Base-by-base conservation (phyloP, 768 basidiomycete genomes). In the Boletus sensibilis region DNA sequence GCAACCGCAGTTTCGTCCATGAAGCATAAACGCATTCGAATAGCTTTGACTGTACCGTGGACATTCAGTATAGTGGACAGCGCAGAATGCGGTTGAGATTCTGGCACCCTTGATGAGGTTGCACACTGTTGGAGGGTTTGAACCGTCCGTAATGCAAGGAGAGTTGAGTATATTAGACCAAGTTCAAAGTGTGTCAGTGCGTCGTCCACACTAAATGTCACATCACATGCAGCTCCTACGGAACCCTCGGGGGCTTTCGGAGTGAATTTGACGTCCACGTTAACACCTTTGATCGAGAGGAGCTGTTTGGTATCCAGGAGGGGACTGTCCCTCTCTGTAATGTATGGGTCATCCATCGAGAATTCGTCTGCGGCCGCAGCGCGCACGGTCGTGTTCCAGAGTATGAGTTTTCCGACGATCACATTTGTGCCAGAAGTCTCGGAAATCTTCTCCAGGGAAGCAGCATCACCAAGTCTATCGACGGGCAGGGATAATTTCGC, bases 341-440 rank as follows among this genome's bases (percentile, higher is more conserved):
- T 76, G 52, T 78, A 75, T 14, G 85, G 84, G 65, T 88, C 83
- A 68, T 90, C 86, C 39, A 84, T 79, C 40, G 83, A 85, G 62
- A 83, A 87, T 56, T 76, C 77, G 9, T 87, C 89, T 2, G 88
- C 82, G 33, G 85, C 76, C 29, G 87, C 83, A 57, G 82, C 81
- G 49, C 85, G 79, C n/a, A 88, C 52, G 3, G 78, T 73, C 16
- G 83, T 68, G 47, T 83, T 76, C 60, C 78, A 78, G 3, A 85
- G 49, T 3, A 72, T 63, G 23, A 85, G 40, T 53, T 75, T 74
- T 27, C 83, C 56, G 55, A 82, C 70, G 23, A 76, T 77, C 31
- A 76, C 75, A 34, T 69, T 61, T n/a, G 75, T 69, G 37, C 75
- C 67, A 25, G 71, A 66, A 34, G 68, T 56, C 16, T 63, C 63